These are phyloP conservation scores for Quillaja saponaria DNA, from an alignment of 306 rosid genomes.

Conservation along the genomic window DNA sequence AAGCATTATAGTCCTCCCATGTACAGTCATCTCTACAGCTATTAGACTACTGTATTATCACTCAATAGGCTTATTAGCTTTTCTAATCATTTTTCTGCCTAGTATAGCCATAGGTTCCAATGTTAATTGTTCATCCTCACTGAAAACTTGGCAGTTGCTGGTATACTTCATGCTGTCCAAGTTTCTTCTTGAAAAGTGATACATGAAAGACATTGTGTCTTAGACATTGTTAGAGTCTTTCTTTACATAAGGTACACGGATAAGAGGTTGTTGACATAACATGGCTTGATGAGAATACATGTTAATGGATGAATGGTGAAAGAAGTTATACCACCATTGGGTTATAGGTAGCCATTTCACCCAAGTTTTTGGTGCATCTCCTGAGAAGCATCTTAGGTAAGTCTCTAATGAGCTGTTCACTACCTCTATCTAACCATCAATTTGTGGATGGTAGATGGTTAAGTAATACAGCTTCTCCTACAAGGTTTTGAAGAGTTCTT, in stretches of 20 bases:
- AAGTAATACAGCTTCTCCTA: not conserved
- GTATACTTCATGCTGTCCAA: too few relatives aligned
- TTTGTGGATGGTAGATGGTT: not conserved
- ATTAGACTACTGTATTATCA: too few relatives aligned
- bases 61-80: too few relatives aligned
- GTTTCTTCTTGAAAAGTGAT: not conserved
- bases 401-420: not conserved
- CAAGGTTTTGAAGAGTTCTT: not conserved
- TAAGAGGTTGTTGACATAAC: too few relatives aligned
- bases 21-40: too few relatives aligned
- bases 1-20: too few relatives aligned
- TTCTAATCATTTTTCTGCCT: too few relatives aligned
- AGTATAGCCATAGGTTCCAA: too few relatives aligned
- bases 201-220: not conserved
- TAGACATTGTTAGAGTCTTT: not conserved
- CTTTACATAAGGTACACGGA: too few relatives aligned
- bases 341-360: not conserved
- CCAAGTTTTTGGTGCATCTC: not conserved
- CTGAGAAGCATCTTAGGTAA: not conserved
- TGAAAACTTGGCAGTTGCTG: too few relatives aligned
- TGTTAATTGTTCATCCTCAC: too few relatives aligned
- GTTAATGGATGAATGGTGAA: not conserved
- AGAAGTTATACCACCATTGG: not conserved
- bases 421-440: not conserved
- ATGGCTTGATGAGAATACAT: too few relatives aligned